Evolutionary conservation across 371 early-diverging fungal species (phyloP), one percentile per base, ranked within the genome.

Genomic region (Apophysomyces variabilis): DNA sequence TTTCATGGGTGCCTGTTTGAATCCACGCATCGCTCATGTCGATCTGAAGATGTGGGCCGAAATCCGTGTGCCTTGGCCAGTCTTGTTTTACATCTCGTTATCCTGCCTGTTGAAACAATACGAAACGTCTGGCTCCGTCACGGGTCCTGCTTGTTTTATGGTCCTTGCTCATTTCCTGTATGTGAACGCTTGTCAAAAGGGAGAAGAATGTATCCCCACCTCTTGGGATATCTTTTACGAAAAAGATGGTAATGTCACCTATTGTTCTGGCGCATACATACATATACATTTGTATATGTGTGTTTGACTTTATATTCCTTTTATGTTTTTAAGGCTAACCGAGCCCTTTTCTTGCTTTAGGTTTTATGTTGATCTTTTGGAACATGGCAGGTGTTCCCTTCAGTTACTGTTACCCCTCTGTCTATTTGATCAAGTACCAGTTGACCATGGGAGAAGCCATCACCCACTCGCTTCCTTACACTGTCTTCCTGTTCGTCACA

Each of bases 11-110:
- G 87, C 81, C 59, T 72, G 75, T 56, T 79, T 90, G 64, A 94
- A 94, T 78, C 96, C 95, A 58, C 90, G 95, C 54, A 72, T 88
- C 38, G 86, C 86, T 38, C 75, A 77, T 62, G 80, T 95, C 21
- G 95, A 95, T 69, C 76, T 95, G 66, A 95, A 95, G 86, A 91
- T 91, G 82, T 89, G 94, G 76, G 91, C 89, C 64, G 95, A 95
- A 80, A 87, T 91, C 64, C 92, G 76, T 87, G 90, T 59, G 58
- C 92, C 83, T 59, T 95, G 85, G 93, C 90, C 80, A 75, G 85
- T 91, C 47, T 84, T 80, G 37, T 93, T 76, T 70, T 94, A 80
- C 74, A 89, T 85, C 46, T 88, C 79, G 68, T 81, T 83, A 66
- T 88, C 84, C 69, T 87, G 86, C 61, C 72, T 89, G 43, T 71